Conservation (phyloP, 2,329 filamentous ascomycete species). For the Sclerotinia sclerotiorum region DNA sequence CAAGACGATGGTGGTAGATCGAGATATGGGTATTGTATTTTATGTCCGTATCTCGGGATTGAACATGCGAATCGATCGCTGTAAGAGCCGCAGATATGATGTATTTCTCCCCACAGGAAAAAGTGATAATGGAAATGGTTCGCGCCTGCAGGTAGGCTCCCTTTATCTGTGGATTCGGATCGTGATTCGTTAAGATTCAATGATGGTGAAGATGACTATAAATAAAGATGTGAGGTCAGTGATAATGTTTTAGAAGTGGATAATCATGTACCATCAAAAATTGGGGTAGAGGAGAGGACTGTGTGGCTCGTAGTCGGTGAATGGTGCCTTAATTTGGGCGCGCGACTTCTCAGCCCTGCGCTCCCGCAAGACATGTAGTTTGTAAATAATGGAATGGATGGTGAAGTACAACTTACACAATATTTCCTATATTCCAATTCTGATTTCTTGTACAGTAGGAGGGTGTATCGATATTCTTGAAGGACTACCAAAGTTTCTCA, state of each 20-base stretch:
- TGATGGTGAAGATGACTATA: conserved; percentile 25
- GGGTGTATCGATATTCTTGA: neutral
- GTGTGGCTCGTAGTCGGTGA: conserved; percentile 17
- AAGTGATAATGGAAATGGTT: conserved; percentile 19
- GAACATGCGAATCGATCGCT: conserved; percentile 39
- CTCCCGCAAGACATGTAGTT: neutral
- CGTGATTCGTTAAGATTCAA: conserved; percentile 31
- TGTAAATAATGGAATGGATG: neutral
- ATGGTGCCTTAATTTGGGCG: conserved; percentile 17
- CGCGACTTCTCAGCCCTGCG: conserved; percentile 22
- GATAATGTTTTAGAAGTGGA: conserved; percentile 10
- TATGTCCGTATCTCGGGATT: conserved; percentile 30
- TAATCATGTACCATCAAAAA: conserved; percentile 10
- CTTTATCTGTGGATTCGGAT: conserved; percentile 26
- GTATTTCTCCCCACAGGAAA: conserved; percentile 26
- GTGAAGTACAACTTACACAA: neutral
- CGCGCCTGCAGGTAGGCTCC: conserved; percentile 14
- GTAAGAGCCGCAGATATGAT: conserved; percentile 29
- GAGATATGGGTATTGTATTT: conserved; percentile 30
- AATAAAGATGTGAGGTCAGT: conserved; percentile 27
- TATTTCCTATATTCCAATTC: neutral
- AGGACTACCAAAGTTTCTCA: neutral
- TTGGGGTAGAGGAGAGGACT: conserved; percentile 13
- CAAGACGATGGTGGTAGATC: conserved; percentile 31
- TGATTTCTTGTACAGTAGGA: neutral